These are phyloP conservation scores for Mortierella sp. DNA, from an alignment of 371 early-diverging fungal species.

Conservation along the genomic window DNA sequence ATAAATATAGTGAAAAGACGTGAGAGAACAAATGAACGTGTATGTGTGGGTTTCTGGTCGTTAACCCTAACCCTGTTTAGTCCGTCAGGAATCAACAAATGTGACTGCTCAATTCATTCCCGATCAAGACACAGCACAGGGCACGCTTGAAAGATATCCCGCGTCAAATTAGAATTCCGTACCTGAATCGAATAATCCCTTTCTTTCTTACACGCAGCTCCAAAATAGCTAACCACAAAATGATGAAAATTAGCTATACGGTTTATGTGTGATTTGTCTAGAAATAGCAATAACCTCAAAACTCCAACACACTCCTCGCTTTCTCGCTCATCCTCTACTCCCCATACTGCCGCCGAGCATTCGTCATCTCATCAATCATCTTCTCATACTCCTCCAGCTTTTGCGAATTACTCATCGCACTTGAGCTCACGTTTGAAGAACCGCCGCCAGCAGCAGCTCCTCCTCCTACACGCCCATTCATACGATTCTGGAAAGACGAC, in stretches of 20 bases:
- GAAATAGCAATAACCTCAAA: not conserved
- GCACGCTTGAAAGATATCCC: no score
- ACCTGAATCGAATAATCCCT: no score
- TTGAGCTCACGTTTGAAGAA: not conserved
- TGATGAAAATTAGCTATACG: no score
- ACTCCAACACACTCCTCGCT: not conserved
- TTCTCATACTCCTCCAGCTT: conserved; percentile 55
- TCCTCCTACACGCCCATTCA: not conserved
- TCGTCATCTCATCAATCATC: conserved; percentile 56
- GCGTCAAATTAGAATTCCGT: no score
- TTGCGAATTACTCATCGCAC: conserved; percentile 24
- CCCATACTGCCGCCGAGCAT: conserved; percentile 30
- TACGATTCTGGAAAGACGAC: not conserved
- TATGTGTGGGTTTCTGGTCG: no score
- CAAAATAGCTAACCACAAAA: no score
- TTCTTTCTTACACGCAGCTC: no score
- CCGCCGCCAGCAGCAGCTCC: conserved; percentile 2
- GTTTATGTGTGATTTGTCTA: no score
- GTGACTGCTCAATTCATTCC: no score
- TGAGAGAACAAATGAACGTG: not conserved
- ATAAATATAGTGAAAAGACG: not conserved
- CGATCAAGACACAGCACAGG: no score
- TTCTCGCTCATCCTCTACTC: conserved; percentile 10
- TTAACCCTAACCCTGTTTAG: no score
- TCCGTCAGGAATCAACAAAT: no score